phyloP scores from a whole-genome alignment of 176 grass and related monocot genomes.

The Aechmea fasciata region DNA sequence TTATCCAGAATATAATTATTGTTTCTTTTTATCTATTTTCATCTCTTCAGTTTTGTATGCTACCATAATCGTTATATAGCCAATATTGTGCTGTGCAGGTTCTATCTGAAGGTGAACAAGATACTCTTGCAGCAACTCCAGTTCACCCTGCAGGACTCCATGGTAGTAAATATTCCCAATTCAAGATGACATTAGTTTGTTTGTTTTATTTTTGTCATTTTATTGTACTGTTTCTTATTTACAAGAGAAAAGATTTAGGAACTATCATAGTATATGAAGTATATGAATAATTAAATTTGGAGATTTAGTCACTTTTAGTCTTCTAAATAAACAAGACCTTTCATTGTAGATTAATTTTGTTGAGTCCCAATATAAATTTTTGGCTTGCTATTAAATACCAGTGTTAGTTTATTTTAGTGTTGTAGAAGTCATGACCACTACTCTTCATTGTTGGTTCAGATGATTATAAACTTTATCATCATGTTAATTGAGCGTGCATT shows the following conservation, averaged over 20 bases:
- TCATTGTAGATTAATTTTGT: too few relatives aligned
- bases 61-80: not conserved
- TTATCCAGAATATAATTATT: not conserved
- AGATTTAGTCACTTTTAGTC: too few relatives aligned
- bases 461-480: too few relatives aligned
- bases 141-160: conserved; percentile 70
- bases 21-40: not conserved
- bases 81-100: conserved; percentile 29
- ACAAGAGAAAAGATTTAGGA: not conserved
- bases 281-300: too few relatives aligned
- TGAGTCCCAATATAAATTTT: too few relatives aligned
- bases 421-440: too few relatives aligned
- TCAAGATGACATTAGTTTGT: not conserved
- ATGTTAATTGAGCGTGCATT: too few relatives aligned
- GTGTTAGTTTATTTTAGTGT: too few relatives aligned
- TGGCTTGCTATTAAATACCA: too few relatives aligned
- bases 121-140: conserved; percentile 66
- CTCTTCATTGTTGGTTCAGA: too few relatives aligned
- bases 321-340: too few relatives aligned
- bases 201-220: not conserved
- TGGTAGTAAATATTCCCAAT: conserved; percentile 29
- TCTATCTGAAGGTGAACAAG: conserved; percentile 53
- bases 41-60: not conserved
- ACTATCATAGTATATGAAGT: not conserved
- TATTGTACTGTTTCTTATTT: not conserved